A percentile compares a stretch with the other conserved stretches of the same genome.
phyloP scores from a whole-genome alignment of 495 filamentous ascomycete genomes.

The Penicillium lagena region DNA sequence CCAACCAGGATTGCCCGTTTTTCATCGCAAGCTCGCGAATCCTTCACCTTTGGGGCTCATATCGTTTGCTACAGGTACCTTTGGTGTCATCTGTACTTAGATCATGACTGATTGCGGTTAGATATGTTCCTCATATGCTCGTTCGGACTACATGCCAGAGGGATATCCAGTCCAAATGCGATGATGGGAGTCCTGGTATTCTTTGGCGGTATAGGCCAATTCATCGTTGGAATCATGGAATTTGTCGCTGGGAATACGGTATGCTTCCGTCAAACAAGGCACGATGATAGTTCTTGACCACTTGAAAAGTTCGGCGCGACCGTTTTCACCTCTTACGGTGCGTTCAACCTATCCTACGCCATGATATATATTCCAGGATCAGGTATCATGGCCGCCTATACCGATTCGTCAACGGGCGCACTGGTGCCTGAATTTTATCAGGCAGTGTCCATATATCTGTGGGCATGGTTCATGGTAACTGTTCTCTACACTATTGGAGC shows the following conservation, averaged over 20 bases:
- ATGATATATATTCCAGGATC: conserved; percentile 6
- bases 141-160: neutral
- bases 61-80: conserved; percentile 4
- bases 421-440: neutral
- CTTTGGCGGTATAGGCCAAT: conserved; percentile 5
- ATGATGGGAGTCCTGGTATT: conserved; percentile 4
- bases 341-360: conserved; percentile 3
- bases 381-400: neutral
- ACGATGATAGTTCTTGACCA: neutral
- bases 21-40: conserved; percentile 5
- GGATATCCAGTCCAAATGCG: neutral
- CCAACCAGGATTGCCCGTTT: conserved; percentile 1
- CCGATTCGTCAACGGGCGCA: neutral
- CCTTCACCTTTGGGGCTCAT: conserved; percentile 5
- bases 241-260: conserved; percentile 7
- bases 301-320: conserved; percentile 2
- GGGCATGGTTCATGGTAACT: conserved; percentile 2
- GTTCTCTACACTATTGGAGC: conserved; percentile 1
- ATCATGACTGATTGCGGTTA: neutral
- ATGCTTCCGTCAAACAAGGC: neutral
- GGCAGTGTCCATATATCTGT: neutral
- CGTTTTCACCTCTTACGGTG: conserved; percentile 5
- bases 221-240: conserved; percentile 7
- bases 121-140: neutral
- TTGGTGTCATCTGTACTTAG: no score